These are phyloP conservation scores for Inga leiocalycina DNA, from an alignment of 306 rosid species.

Conservation along the genomic window DNA sequence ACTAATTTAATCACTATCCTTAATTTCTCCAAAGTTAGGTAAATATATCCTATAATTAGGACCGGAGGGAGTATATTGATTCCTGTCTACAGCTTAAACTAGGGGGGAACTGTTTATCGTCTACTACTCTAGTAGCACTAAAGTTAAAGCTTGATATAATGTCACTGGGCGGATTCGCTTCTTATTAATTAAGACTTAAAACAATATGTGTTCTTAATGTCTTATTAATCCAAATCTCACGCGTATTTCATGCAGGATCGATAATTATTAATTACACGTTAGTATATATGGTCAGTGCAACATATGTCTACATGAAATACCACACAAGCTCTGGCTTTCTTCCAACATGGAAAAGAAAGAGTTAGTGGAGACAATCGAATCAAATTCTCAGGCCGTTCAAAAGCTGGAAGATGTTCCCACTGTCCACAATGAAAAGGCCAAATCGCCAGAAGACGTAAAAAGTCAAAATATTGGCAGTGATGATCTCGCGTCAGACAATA, in stretches of 20 bases:
- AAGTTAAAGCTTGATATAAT: not conserved
- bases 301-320: constrained; percentile 32
- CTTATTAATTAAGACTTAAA: not conserved
- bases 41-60: no score
- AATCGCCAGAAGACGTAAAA: constrained; percentile 30
- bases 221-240: constrained; percentile 18
- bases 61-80: no score
- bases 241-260: constrained; percentile 33
- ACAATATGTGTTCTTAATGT: constrained; percentile 13
- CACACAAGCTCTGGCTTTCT: constrained; percentile 20
- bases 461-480: constrained; percentile 21
- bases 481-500: constrained; percentile 22
- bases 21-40: no score
- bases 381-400: constrained; percentile 34
- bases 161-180: not conserved
- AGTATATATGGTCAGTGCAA: constrained; percentile 18
- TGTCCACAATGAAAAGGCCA: constrained; percentile 32
- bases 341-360: constrained; percentile 48
- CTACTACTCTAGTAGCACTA: not conserved
- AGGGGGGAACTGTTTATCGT: not conserved
- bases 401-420: constrained; percentile 37
- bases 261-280: not conserved
- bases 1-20: no score
- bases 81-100: not conserved
- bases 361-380: constrained; percentile 27